These are phyloP conservation scores for Colletotrichum somersetense DNA, from an alignment of 2,329 filamentous ascomycete species.

Conservation along the genomic window DNA sequence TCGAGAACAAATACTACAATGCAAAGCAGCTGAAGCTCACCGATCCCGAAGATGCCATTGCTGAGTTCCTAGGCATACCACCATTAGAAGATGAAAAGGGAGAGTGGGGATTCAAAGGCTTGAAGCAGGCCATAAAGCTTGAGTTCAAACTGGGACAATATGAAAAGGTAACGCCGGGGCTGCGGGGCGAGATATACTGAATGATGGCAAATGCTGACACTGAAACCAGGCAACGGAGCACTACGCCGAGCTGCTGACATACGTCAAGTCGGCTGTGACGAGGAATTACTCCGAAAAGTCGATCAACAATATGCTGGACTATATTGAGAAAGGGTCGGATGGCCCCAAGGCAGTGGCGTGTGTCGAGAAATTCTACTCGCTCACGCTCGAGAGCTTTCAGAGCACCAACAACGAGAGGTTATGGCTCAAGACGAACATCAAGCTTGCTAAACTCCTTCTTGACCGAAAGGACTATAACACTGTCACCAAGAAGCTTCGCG, in stretches of 20 bases:
- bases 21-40: conserved; percentile 94
- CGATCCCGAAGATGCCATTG: conserved; percentile 88
- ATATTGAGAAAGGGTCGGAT: conserved; percentile 89
- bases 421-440: conserved; percentile 99
- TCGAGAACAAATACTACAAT: conserved; percentile 99
- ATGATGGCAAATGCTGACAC: conserved; percentile 18
- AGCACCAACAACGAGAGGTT: conserved; percentile 97
- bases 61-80: conserved; percentile 92
- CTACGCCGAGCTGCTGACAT: conserved; percentile 94
- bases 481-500: conserved; percentile 84
- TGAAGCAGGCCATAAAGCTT: conserved; percentile 98
- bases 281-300: conserved; percentile 99
- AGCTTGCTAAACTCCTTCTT: conserved; percentile 90
- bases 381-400: conserved; percentile 94
- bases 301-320: conserved; percentile 99
- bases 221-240: conserved; percentile 82
- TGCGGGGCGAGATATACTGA: background rate
- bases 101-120: conserved; percentile 98
- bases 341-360: conserved; percentile 77
- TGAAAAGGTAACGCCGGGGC: conserved; percentile 70
- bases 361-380: conserved; percentile 95
- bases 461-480: conserved; percentile 89
- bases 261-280: conserved; percentile 96
- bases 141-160: conserved; percentile 95
- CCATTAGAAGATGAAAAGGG: conserved; percentile 89